Base-by-base conservation (phyloP, 495 filamentous ascomycete genomes). In the Penicillium mononematosum region DNA sequence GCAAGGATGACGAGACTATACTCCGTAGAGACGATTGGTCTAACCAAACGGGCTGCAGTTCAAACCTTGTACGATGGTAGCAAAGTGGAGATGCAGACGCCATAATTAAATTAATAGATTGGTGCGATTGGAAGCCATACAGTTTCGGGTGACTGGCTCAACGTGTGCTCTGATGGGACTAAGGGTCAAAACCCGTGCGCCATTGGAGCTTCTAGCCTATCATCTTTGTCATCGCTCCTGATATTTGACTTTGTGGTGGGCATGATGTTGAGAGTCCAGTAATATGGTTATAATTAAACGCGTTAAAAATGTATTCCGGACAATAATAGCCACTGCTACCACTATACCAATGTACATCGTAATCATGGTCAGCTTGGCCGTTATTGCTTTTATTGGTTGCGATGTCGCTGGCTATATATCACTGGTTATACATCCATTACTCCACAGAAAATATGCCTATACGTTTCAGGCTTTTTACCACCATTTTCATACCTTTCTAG, bases 1-100 rank as follows among this genome's bases (percentile, higher is more conserved):
- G 66, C 59, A 69, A 69, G 66, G 60, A 64, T 44, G 59, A 65
- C 53, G 46, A 63, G 58, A 48, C 56, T 50, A 48, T 50, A 14
- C 31, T 14, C 31, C 31, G 11, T 14, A 63, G 56, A 59, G 58
- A 49, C 63, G 53, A 68, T 68, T 66, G 66, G 66, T 45, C 58
- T 56, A 60, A 58, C 58, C 47, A 20, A 32, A 49, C 36, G 49
- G 48, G 19, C 27, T 58, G 29, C 52, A 55, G 46, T 50, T 54
- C 17, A 53, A 24, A 24, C 52, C 38, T 36, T 42, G 45, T 44
- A 27, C 14, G 50, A 43, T 39, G 44, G 39, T 36, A 44, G 36
- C 49, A 56, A 54, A 48, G 53, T 58, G 46, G 58, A 52, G 45
- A 49, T 43, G 22, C 34, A 29, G 49, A 50, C 11, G 14, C 41